Conservation (phyloP, 2,329 filamentous ascomycete genomes). For the Didymella sp. region DNA sequence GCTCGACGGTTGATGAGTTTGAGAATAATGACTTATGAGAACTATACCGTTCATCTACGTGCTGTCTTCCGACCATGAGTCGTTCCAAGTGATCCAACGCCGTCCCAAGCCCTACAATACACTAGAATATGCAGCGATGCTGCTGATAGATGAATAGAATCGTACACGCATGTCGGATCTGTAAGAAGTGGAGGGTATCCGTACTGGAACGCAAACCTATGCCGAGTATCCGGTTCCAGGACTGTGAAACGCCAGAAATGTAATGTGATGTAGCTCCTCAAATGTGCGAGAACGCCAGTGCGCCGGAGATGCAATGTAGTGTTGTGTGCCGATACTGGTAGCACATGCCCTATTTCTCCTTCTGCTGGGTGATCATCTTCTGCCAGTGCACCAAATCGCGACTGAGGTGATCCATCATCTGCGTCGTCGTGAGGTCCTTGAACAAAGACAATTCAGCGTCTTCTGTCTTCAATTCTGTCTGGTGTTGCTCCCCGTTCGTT, state of each 20-base stretch:
- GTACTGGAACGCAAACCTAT: conserved; percentile 23
- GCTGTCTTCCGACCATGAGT: not conserved
- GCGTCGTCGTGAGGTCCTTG: conserved; percentile 75
- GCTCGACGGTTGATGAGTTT: not conserved
- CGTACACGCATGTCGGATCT: not conserved
- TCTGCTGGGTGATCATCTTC: conserved; percentile 54
- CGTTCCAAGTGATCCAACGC: conserved; percentile 6
- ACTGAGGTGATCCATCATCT: conserved; percentile 91
- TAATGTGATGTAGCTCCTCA: not conserved
- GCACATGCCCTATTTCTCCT: conserved; percentile 33
- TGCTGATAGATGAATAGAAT: not conserved
- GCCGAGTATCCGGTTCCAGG: conserved; percentile 2
- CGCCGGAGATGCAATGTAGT: conserved; percentile 16
- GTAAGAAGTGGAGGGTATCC: conserved; percentile 45
- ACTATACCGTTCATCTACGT: conserved; percentile 9
- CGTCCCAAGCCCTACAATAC: conserved; percentile 7
- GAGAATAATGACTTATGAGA: conserved; percentile 15
- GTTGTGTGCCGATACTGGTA: not conserved
- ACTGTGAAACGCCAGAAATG: conserved; percentile 28
- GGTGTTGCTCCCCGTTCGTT: conserved; percentile 33
- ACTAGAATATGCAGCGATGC: conserved; percentile 12
- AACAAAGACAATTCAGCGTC: conserved; percentile 58
- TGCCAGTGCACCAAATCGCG: conserved; percentile 86
- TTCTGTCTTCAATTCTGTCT: conserved; percentile 52
- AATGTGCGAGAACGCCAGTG: conserved; percentile 3